phyloP scores from a whole-genome alignment of 805 yeast genomes.

The Lipomyces chichibuensis region DNA sequence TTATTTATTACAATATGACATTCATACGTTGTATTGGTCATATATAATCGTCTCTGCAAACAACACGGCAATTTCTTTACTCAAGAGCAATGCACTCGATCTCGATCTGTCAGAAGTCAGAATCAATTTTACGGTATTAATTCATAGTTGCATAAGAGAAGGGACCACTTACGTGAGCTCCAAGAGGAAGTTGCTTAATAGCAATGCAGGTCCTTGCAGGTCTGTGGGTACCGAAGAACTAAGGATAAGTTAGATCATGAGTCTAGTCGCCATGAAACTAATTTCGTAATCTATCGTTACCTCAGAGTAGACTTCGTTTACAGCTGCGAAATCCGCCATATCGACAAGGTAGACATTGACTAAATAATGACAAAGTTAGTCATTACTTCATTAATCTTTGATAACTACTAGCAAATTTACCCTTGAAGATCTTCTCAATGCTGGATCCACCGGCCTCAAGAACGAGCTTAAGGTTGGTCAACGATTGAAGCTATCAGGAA shows the following conservation, averaged over 20 bases:
- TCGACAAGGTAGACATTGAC: slow-evolving; percentile 89
- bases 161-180: slow-evolving; percentile 56
- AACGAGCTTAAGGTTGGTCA: slow-evolving; percentile 55
- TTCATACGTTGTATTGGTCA: not conserved
- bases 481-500: slow-evolving; percentile 44
- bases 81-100: slow-evolving; percentile 91
- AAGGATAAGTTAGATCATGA: slow-evolving; percentile 29
- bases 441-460: slow-evolving; percentile 84
- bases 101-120: slow-evolving; percentile 55
- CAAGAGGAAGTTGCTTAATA: slow-evolving; percentile 86
- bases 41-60: not conserved
- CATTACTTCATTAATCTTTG: not conserved
- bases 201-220: slow-evolving; percentile 99
- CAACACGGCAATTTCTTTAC: slow-evolving; percentile 16
- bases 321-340: slow-evolving; percentile 79
- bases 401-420: slow-evolving; percentile 10
- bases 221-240: slow-evolving; percentile 73
- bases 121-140: slow-evolving; percentile 17
- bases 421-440: slow-evolving; percentile 78
- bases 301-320: slow-evolving; percentile 78
- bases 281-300: slow-evolving; percentile 27
- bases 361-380: slow-evolving; percentile 28
- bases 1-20: not conserved
- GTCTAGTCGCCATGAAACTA: not conserved
- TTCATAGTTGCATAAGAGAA: not conserved